phyloP scores from a whole-genome alignment of 1,139 yeast species.

The Taiozyma sp. region DNA sequence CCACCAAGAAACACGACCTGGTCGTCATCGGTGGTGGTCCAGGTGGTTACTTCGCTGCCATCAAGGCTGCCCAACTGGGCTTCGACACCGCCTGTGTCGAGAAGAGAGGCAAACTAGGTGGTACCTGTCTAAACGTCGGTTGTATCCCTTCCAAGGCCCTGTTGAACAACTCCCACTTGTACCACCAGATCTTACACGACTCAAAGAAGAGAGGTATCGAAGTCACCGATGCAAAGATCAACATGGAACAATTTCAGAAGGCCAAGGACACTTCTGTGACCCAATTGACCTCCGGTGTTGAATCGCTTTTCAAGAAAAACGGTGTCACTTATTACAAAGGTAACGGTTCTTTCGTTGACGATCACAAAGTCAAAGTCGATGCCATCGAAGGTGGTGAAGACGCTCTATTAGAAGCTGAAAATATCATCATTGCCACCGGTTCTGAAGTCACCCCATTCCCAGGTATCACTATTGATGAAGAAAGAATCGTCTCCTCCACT shows the following conservation, averaged over 20 bases:
- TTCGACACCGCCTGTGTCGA: conserved; percentile 94
- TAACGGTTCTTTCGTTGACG: conserved; percentile 81
- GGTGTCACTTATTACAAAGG: conserved; percentile 95
- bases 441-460: conserved; percentile 99
- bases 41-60: conserved; percentile 98
- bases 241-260: conserved; percentile 77
- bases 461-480: conserved; percentile 94
- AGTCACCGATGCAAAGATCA: conserved; percentile 70
- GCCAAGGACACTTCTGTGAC: conserved; percentile 90
- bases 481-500: conserved; percentile 94
- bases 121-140: conserved; percentile 97
- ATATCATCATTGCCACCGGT: conserved; percentile 95
- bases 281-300: conserved; percentile 91
- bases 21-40: conserved; percentile 99
- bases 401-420: conserved; percentile 66
- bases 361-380: conserved; percentile 70
- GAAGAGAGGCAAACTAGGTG: conserved; percentile 94
- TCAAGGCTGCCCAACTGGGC: conserved; percentile 97
- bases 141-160: conserved; percentile 98
- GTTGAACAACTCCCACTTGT: conserved; percentile 89
- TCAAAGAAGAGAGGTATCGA: conserved; percentile 88
- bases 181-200: conserved; percentile 86
- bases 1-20: conserved; percentile 60
- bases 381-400: conserved; percentile 85
- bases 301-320: conserved; percentile 91